Evolutionary conservation across 768 basidiomycete genomes (phyloP), one percentile per base, ranked within the genome.

Genomic region (Boletus speciosus): DNA sequence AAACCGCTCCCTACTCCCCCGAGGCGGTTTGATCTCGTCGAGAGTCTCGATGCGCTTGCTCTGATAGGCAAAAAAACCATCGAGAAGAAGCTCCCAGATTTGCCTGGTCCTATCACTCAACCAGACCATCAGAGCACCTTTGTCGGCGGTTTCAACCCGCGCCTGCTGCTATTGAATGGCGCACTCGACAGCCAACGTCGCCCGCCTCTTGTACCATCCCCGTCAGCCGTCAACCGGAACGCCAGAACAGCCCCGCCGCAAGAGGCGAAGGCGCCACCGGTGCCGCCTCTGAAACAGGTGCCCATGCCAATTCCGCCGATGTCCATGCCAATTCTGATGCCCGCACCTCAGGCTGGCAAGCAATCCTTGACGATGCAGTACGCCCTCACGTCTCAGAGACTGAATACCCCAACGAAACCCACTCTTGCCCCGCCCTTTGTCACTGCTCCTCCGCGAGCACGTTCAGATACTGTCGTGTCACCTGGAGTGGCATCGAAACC

Each of bases 61-160:
- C 62, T 78, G 2, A 57, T 64, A 1, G 66, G 61, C 37, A 61
- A 62, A 29, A 47, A 57, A 46, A 44, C 56, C 19, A 14, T 27
- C 12, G 49, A 49, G 37, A 61, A 62, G 56, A 55, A 39, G 10
- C 63, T 58, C 39, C 61, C 61, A 19, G 50, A 57, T n/a, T n/a
- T 4, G 0, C 56, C 58, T 27, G 5, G 2, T 8, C 36, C 21
- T 7, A 9, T 11, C 25, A 0, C 2, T n/a, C 38, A 19, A 8
- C 44, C 29, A 31, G 8, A 19, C 14, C 25, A 12, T 25, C 37
- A 47, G 21, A 37, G 1, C 42, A 55, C 57, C 29, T 83, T 84
- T 59, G 65, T 83, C 32, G 82, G 81, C 16, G 81, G 82, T 31
- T 85, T 84, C 61, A 55, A 19, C 41, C 70, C 60, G 2, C 58